Base-by-base conservation (phyloP, 1,284 basidiomycete species). In the Ganoderma lingzhi region DNA sequence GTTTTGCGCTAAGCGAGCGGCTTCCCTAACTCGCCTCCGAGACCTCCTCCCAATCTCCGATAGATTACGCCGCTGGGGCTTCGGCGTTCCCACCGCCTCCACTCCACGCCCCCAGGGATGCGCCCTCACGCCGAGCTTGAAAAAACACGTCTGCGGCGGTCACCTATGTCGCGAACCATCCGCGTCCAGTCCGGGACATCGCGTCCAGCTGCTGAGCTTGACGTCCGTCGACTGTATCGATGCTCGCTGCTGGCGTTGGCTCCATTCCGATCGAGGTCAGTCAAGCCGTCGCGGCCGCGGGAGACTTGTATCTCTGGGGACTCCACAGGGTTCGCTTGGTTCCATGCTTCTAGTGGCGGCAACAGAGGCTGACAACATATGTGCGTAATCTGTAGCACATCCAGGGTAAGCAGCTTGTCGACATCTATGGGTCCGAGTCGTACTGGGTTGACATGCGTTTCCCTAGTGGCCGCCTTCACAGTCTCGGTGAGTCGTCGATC, bases 381-480 rank as follows among this genome's bases (percentile, higher is more conserved):
- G n/a, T 6, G 45, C 30, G 30, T 9, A 56, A 56, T 35, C 19
- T 12, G 10, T 17, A 61, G 59, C 59, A 42, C 23, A 61, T 61
- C 0, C 59, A 61, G 59, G 59, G 59, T 61, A 41, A 61, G 59
- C 23, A 1, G 12, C 10, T 19, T 61, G 59, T 41, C 23, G 30
- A 56, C 17, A 23, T 39, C 30, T 17, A 23, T 17, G 15, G 19
- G 39, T 39, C 23, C 41, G 6, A 2, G 10, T 14, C 6, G 17
- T 8, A 4, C 37, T 37, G 10, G 39, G 28, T 23, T 61, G 59
- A 61, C 41, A 12, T 42, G n/a, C 1, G 59, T 23, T 41, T 15
- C 6, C 5, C 17, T 3, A 63, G 62, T 63, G n/a, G 42, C 62
- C n/a, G 37, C 44, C 32, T 32, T 63, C 28, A 51, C 44, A 63